Conservation (phyloP, 2,329 filamentous ascomycete genomes). For the Chaetomiaceae sp. region DNA sequence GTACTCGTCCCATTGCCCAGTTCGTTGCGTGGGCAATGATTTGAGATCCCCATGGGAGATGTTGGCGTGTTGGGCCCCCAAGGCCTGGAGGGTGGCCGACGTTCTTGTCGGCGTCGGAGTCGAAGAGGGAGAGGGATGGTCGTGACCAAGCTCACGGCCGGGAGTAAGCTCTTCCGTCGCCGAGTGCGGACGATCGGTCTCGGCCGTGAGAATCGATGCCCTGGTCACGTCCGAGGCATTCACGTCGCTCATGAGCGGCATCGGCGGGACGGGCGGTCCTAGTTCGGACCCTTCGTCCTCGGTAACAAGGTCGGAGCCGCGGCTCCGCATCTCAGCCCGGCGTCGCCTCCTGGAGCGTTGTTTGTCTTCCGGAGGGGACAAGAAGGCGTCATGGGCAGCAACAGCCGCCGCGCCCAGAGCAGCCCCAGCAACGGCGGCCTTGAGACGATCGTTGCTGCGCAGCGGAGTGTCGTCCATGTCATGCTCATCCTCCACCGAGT, state of each 20-base stretch:
- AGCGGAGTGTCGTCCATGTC: conserved; percentile 42
- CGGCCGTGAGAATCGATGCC: conserved; percentile 77
- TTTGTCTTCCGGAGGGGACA: conserved; percentile 43
- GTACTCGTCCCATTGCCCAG: conserved; percentile 37
- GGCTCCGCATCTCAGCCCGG: conserved; percentile 45
- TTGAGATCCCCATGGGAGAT: conserved; percentile 54
- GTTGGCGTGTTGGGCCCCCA: conserved; percentile 64
- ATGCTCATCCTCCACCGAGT: conserved; percentile 38
- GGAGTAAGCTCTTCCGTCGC: conserved; percentile 58
- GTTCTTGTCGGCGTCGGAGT: conserved; percentile 56
- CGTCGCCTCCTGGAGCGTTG: conserved; percentile 48
- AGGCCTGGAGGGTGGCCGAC: conserved; percentile 46
- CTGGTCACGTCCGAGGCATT: conserved; percentile 82
- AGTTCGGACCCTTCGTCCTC: conserved; percentile 49
- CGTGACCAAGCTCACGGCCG: conserved; percentile 57
- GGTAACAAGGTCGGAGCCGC: conserved; percentile 37
- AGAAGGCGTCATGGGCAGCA: conserved; percentile 26
- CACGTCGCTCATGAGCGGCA: conserved; percentile 84
- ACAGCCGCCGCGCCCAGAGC: conserved; percentile 34
- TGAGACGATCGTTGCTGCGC: conserved; percentile 38
- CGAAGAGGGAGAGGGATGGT: conserved; percentile 53
- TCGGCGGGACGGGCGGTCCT: conserved; percentile 60
- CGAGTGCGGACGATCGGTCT: conserved; percentile 66
- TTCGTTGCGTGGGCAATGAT: conserved; percentile 45
- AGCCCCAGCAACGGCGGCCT: conserved; percentile 40